These are phyloP conservation scores for Mucor plumbeus DNA, from an alignment of 371 early-diverging fungal genomes.

Conservation along the genomic window DNA sequence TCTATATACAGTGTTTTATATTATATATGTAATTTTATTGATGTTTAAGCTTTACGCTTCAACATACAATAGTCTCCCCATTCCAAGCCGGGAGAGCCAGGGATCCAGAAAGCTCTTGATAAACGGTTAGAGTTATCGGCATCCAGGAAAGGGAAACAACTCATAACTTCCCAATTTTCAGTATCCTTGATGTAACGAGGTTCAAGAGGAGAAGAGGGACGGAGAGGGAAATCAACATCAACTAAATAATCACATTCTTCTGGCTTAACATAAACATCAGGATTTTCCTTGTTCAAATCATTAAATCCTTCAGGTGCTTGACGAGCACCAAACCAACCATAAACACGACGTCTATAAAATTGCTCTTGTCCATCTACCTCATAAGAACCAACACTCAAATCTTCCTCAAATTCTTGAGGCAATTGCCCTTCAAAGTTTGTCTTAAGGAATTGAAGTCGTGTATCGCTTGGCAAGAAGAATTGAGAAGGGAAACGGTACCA, in stretches of 20 bases:
- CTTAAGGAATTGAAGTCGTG: conserved; percentile 65
- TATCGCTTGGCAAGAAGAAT: conserved; percentile 80
- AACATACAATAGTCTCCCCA: conserved; percentile 76
- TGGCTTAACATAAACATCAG: conserved; percentile 49
- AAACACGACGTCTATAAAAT: conserved; percentile 36
- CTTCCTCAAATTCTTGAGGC: conserved; percentile 67
- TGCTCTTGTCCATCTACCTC: conserved; percentile 30
- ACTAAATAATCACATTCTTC: conserved; percentile 75
- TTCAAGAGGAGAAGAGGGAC: conserved; percentile 41
- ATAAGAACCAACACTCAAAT: conserved; percentile 32
- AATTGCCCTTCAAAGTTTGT: conserved; percentile 70
- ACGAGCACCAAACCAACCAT: conserved; percentile 51
- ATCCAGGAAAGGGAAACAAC: conserved; percentile 67
- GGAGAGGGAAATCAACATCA: conserved; percentile 62
- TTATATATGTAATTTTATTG: neutral
- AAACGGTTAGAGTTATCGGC: conserved; percentile 48
- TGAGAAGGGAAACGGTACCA: conserved; percentile 95
- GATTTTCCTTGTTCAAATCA: conserved; percentile 73
- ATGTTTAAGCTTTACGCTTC: conserved; percentile 31
- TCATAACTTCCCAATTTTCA: conserved; percentile 59
- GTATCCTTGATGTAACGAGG: conserved; percentile 54
- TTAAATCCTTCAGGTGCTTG: conserved; percentile 68
- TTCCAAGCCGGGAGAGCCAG: conserved; percentile 43
- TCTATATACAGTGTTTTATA: conserved; percentile 3
- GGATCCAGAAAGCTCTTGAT: conserved; percentile 65